Conservation (phyloP, 208 protist species). For the Wallacemonas collosoma region DNA sequence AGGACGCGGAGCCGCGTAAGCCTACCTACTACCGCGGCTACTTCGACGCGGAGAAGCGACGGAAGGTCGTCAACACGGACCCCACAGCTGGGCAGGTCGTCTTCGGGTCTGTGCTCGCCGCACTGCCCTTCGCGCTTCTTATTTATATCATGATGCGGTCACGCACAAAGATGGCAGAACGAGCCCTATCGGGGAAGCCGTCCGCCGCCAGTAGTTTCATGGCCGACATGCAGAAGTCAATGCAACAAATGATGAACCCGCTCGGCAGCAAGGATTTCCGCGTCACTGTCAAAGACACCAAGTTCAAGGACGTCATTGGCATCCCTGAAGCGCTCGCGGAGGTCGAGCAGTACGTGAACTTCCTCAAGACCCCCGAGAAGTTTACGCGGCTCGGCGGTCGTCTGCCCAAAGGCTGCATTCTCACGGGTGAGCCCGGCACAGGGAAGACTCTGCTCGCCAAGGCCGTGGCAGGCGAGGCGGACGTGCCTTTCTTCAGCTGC, state of each 20-base stretch:
- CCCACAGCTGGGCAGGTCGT: conserved; percentile 58
- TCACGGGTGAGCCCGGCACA: conserved; percentile 96
- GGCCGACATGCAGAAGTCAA: conserved; percentile 46
- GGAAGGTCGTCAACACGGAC: conserved; percentile 71
- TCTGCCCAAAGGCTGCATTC: conserved; percentile 96
- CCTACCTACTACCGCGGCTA: conserved; percentile 81
- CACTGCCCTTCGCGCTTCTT: conserved; percentile 66
- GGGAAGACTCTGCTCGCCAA: conserved; percentile 96
- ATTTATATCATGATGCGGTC: conserved; percentile 57
- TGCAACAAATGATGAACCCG: conserved; percentile 79
- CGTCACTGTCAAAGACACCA: conserved; percentile 74
- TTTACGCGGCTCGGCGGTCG: conserved; percentile 95
- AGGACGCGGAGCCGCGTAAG: conserved; percentile 18
- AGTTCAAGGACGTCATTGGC: conserved; percentile 87
- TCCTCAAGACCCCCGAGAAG: conserved; percentile 91
- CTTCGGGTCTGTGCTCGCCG: conserved; percentile 49
- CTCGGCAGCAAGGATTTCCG: conserved; percentile 71
- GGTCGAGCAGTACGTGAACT: conserved; percentile 96
- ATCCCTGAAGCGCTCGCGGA: conserved; percentile 95
- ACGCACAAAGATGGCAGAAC: conserved; percentile 27
- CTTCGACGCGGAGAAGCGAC: conserved; percentile 81
- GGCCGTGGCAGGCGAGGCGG: conserved; percentile 90
- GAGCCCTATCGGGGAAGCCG: conserved; percentile 24
- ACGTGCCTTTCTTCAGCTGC: conserved; percentile 96
- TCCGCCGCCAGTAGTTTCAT: conserved; percentile 40